Conservation (phyloP, 140 eudicot species). For the Oenanthe javanica region DNA sequence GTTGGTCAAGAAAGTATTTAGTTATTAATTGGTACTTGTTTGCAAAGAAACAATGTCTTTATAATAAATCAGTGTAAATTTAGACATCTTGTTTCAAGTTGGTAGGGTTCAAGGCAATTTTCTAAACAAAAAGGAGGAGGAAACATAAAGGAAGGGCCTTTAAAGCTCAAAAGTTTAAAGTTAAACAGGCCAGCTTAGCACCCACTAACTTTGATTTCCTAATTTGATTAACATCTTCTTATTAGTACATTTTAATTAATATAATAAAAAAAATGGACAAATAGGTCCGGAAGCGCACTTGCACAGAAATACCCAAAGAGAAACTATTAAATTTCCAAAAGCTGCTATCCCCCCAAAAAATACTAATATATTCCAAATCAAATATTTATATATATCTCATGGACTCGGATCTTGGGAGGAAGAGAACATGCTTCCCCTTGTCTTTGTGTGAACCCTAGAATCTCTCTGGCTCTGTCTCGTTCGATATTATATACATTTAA, state of each 20-base stretch:
- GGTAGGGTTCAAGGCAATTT: not conserved
- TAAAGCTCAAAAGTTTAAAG: not conserved
- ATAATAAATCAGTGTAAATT: not conserved
- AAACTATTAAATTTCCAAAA: slow-evolving; percentile 31
- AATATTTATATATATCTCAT: slow-evolving; percentile 17
- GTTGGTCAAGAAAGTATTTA: not conserved
- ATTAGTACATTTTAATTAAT: not conserved
- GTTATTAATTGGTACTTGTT: not conserved
- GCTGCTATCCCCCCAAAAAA: slow-evolving; percentile 5
- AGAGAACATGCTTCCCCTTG: slow-evolving; percentile 44
- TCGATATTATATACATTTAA: slow-evolving; percentile 10
- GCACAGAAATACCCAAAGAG: slow-evolving; percentile 30
- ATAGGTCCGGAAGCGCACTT: slow-evolving; percentile 41
- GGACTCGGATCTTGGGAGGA: slow-evolving; percentile 36
- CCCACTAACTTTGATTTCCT: slow-evolving; percentile 23
- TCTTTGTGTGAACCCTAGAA: slow-evolving; percentile 43
- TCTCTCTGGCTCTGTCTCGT: slow-evolving; percentile 32
- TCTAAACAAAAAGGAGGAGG: not conserved
- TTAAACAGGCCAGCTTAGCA: not conserved
- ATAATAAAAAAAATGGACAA: slow-evolving; percentile 8
- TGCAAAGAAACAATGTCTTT: not conserved
- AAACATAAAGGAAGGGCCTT: not conserved
- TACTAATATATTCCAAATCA: slow-evolving; percentile 6
- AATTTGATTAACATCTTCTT: not conserved
- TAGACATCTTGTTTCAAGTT: slow-evolving; percentile 7